phyloP scores from a whole-genome alignment of 2,329 filamentous ascomycete genomes.

The Elsinoe necatrix region DNA sequence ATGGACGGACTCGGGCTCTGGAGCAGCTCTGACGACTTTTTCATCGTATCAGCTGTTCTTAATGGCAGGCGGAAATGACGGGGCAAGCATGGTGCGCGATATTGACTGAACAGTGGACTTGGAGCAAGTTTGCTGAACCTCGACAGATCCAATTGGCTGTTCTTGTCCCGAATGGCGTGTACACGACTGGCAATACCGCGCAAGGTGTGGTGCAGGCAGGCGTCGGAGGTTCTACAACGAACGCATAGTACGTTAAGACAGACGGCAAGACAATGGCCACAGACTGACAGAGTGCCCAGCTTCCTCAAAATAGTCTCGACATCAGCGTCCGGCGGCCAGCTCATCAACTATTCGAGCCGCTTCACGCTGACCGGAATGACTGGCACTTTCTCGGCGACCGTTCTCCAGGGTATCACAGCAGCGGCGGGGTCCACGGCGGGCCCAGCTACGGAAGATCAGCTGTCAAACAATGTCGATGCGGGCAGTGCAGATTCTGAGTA shows the following conservation, averaged over 20 bases:
- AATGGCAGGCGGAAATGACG: slow-evolving; percentile 51
- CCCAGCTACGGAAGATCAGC: slow-evolving; percentile 30
- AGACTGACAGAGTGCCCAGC: slow-evolving; percentile 30
- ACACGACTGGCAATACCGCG: slow-evolving; percentile 35
- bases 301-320: slow-evolving; percentile 53
- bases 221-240: slow-evolving; percentile 38
- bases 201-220: slow-evolving; percentile 38
- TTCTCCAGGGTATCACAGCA: slow-evolving; percentile 30
- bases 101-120: neutral
- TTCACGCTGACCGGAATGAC: slow-evolving; percentile 60
- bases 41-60: slow-evolving; percentile 51
- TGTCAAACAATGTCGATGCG: slow-evolving; percentile 22
- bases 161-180: slow-evolving; percentile 27
- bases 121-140: neutral
- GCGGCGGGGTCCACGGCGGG: slow-evolving; percentile 33
- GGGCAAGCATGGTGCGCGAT: slow-evolving; percentile 37
- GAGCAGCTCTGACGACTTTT: slow-evolving; percentile 44
- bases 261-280: neutral
- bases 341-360: slow-evolving; percentile 53
- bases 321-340: slow-evolving; percentile 45
- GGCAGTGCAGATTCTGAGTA: slow-evolving; percentile 19
- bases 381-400: slow-evolving; percentile 44
- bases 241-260: slow-evolving; percentile 47
- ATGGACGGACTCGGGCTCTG: slow-evolving; percentile 49
- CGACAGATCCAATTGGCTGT: slow-evolving; percentile 2